Percentiles rank a stretch among this genome's conserved stretches.
These are phyloP conservation scores for Wickerhamomyces queroliae DNA, from an alignment of 805 yeast species.

Conservation along the genomic window DNA sequence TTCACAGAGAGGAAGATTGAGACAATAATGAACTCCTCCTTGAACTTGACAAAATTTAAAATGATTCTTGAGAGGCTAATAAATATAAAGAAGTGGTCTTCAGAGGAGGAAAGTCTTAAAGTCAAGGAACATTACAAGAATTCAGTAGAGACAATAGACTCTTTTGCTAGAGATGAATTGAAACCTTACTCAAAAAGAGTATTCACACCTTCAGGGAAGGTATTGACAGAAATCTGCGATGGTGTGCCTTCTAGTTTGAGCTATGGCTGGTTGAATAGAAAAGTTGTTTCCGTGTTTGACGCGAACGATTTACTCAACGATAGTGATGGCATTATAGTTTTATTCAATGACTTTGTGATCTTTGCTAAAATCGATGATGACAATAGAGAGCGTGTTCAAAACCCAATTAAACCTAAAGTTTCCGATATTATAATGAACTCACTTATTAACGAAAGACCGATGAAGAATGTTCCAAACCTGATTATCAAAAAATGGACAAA, in stretches of 20 bases:
- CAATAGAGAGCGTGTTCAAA: slow-evolving; percentile 13
- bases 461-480: slow-evolving; percentile 63
- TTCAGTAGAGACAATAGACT: slow-evolving; percentile 63
- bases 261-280: slow-evolving; percentile 81
- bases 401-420: slow-evolving; percentile 42
- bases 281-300: slow-evolving; percentile 75
- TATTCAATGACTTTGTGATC: slow-evolving; percentile 77
- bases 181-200: slow-evolving; percentile 57
- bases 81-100: slow-evolving; percentile 40
- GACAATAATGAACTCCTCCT: slow-evolving; percentile 58
- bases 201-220: slow-evolving; percentile 88
- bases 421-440: slow-evolving; percentile 89
- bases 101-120: slow-evolving; percentile 15
- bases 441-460: slow-evolving; percentile 76
- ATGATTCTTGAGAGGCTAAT: slow-evolving; percentile 59
- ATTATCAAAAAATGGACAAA: slow-evolving; percentile 63
- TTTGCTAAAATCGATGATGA: slow-evolving; percentile 44
- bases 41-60: slow-evolving; percentile 68
- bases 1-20: slow-evolving; percentile 50
- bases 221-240: slow-evolving; percentile 75
- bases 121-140: slow-evolving; percentile 40
- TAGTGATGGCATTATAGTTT: slow-evolving; percentile 51
- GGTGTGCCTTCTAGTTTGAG: slow-evolving; percentile 87
- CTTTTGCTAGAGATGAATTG: slow-evolving; percentile 62
- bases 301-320: slow-evolving; percentile 29